Percentiles rank a stretch among this genome's conserved stretches.
Evolutionary conservation across 2,329 filamentous ascomycete species (phyloP).

Genomic region (Claviceps sp.): DNA sequence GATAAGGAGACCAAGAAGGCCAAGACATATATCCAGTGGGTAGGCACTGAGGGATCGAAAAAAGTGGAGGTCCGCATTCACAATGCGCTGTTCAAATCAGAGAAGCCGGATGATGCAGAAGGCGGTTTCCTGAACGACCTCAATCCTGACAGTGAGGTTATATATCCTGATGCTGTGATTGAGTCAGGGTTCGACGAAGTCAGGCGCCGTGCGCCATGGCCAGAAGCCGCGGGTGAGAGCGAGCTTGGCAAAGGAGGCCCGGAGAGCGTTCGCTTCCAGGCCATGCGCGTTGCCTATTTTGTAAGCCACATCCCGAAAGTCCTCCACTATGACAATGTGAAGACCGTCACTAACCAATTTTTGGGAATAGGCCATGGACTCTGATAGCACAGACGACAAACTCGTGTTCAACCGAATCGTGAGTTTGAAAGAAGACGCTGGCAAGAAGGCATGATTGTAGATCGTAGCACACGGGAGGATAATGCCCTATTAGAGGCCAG

Average conservation of each 20-base stretch:
- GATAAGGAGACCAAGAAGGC: slow-evolving; percentile 60
- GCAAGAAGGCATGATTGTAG: slow-evolving; percentile 33
- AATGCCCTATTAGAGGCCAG: neutral
- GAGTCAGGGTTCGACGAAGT: slow-evolving; percentile 78
- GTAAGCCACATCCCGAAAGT: slow-evolving; percentile 23
- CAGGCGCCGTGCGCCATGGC: slow-evolving; percentile 61
- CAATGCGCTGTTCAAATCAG: slow-evolving; percentile 73
- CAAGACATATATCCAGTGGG: slow-evolving; percentile 87
- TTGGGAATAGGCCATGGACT: slow-evolving; percentile 50
- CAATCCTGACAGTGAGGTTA: slow-evolving; percentile 68
- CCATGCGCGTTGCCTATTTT: slow-evolving; percentile 78
- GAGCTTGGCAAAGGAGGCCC: slow-evolving; percentile 47
- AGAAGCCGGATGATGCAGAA: slow-evolving; percentile 63
- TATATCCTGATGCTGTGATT: slow-evolving; percentile 67
- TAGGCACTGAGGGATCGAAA: slow-evolving; percentile 49
- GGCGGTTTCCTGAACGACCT: slow-evolving; percentile 76
- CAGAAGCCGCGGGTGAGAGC: slow-evolving; percentile 59
- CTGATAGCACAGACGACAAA: slow-evolving; percentile 64
- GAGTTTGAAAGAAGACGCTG: slow-evolving; percentile 75
- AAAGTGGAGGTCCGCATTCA: slow-evolving; percentile 67
- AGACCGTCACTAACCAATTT: neutral
- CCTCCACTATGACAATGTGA: neutral
- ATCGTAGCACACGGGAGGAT: neutral
- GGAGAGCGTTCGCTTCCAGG: slow-evolving; percentile 81
- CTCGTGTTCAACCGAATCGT: slow-evolving; percentile 87